Base-by-base conservation (phyloP, 2,329 filamentous ascomycete genomes). In the Purpureocillium lavendulum region DNA sequence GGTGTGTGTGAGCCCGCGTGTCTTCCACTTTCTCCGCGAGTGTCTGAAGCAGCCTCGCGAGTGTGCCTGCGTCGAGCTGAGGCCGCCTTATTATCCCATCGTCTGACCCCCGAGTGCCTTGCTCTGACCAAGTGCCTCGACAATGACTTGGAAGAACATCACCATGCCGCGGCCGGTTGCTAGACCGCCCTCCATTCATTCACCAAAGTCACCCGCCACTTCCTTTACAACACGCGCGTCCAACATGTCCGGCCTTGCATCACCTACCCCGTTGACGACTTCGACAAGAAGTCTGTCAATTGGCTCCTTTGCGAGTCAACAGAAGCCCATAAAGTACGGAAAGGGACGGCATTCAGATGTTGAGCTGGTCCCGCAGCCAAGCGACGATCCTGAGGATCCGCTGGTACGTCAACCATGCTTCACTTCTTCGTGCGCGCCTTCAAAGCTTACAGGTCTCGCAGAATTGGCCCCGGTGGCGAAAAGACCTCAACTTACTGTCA, bases 401-500 rank as follows among this genome's bases (percentile, higher is more conserved):
- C 48, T 77, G 53, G 73, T 75, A 59, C 40, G 67, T 54, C 33
- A 12, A n/a, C 15, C 13, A 9, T 30, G 13, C 24, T 21, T 17
- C 39, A 39, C 11, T 33, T 14, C 4, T 11, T 30, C 12, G 10
- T 6, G 10, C 10, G 21, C 10, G 12, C 14, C 11, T 13, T 36
- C 33, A 21, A 34, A 17, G 30, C 31, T 40, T 9, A 39, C 33
- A 13, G 1, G 2, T 3, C 7, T 17, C 28, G 5, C 44, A 76
- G 69, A 80, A 79, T 48, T 79, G 74, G 75, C 64, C 70, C 3
- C 44, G 54, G 18, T 73, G 70, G 68, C 71, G 68, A 44, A 77
- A 75, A 40, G 68, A 75, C 34, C 36, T 55, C 9, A 69, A 71
- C 42, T 64, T 73, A 17, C 49, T 57, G 3, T 60, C 70, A 2